Conservation (phyloP, 805 yeast species). For the Saccharomycopsis javanensis region DNA sequence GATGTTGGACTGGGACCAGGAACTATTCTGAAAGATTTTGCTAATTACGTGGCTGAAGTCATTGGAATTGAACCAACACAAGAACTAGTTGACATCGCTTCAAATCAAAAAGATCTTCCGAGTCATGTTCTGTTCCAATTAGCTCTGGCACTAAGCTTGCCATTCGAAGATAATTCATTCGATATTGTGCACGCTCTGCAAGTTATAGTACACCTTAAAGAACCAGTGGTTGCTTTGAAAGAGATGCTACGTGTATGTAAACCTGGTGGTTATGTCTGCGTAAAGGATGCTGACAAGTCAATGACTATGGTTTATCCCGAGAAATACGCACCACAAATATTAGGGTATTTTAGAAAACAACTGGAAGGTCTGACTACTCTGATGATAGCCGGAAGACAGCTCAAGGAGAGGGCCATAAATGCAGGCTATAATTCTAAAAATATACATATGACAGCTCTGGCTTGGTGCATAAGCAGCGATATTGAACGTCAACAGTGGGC, state of each 20-base stretch:
- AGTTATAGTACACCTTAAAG: constrained; percentile 30
- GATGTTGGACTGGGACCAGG: constrained; percentile 40
- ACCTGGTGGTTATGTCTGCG: constrained; percentile 28
- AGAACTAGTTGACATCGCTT: constrained; percentile 26
- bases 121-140: constrained; percentile 22
- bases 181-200: constrained; percentile 34
- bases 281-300: constrained; percentile 27
- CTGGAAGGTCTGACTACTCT: not conserved
- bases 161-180: constrained; percentile 29
- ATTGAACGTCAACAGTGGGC: not conserved
- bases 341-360: constrained; percentile 4
- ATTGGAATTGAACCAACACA: constrained; percentile 29
- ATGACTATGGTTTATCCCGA: constrained; percentile 22
- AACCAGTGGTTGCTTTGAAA: constrained; percentile 27
- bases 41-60: constrained; percentile 27
- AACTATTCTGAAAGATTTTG: constrained; percentile 30
- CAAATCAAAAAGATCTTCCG: constrained; percentile 9
- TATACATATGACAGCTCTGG: not conserved
- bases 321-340: constrained; percentile 6
- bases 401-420: constrained; percentile 1
- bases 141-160: constrained; percentile 28
- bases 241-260: constrained; percentile 32
- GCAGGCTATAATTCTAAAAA: not conserved
- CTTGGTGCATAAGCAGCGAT: not conserved
- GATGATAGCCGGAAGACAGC: not conserved